Percentiles rank a stretch among this genome's conserved stretches.
phyloP scores from a whole-genome alignment of 352 stramenopile species.

The Thalassiosira mediterranea region DNA sequence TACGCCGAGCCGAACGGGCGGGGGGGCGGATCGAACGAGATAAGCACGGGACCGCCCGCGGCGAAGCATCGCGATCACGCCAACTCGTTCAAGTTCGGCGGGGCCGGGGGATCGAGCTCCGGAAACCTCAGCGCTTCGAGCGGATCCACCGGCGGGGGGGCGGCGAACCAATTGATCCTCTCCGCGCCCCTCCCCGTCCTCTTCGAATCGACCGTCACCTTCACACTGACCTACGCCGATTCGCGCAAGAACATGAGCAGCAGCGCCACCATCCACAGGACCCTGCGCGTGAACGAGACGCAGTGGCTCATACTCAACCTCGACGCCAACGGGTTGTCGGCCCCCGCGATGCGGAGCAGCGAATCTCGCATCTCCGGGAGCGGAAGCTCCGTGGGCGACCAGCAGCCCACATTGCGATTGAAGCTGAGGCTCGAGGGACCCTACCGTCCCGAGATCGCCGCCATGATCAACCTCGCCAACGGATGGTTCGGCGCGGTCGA shows the following conservation, averaged over 20 bases:
- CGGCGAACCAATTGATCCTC: constrained; percentile 38
- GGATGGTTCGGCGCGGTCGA: constrained; percentile 74
- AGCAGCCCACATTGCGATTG: constrained; percentile 71
- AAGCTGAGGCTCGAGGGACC: constrained; percentile 67
- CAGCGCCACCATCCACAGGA: constrained; percentile 55
- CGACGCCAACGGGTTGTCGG: not conserved
- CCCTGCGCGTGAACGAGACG: constrained; percentile 62
- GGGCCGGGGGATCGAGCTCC: not conserved
- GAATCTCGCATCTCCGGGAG: constrained; percentile 9
- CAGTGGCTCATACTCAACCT: constrained; percentile 79
- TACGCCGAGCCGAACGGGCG: constrained; percentile 27
- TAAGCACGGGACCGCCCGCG: constrained; percentile 65
- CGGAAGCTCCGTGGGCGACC: constrained; percentile 11
- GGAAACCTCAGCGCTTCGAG: not conserved
- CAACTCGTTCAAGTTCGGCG: constrained; percentile 78
- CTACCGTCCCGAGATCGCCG: constrained; percentile 72
- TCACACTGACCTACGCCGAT: constrained; percentile 59
- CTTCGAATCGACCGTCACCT: constrained; percentile 54
- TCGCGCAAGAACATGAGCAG: constrained; percentile 42
- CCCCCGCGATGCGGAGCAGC: not conserved
- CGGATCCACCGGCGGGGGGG: not conserved
- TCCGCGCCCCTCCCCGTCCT: constrained; percentile 53
- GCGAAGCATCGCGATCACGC: constrained; percentile 65
- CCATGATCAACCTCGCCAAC: constrained; percentile 55
- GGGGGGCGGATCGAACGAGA: constrained; percentile 22